Evolutionary conservation across 768 basidiomycete genomes (phyloP).

Genomic region (Auriscalpium vulgare): DNA sequence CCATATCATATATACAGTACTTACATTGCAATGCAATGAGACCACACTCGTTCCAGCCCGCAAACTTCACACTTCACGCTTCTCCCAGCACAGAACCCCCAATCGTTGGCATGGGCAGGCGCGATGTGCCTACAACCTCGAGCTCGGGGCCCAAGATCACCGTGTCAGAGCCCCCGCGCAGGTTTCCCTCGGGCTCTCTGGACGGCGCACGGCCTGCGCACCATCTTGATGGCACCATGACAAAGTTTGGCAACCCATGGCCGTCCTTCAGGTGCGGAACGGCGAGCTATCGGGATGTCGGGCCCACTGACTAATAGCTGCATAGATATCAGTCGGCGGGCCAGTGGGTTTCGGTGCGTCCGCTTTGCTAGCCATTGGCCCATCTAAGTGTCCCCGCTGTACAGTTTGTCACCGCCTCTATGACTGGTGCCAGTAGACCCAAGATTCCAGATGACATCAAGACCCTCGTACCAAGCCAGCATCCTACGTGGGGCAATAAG

Average conservation of each 20-base stretch:
- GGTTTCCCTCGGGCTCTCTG: slow-evolving; percentile 3
- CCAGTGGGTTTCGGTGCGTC: slow-evolving; percentile 11
- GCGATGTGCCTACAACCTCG: not conserved
- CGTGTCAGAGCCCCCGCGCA: slow-evolving; percentile 7
- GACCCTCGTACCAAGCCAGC: slow-evolving; percentile 10
- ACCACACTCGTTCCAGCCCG: too few species aligned
- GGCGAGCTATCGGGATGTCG: not conserved
- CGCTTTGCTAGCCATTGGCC: not conserved
- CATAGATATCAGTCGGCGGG: slow-evolving; percentile 6
- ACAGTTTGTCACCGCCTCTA: not conserved
- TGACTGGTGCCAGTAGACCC: not conserved
- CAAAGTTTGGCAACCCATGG: slow-evolving; percentile 13
- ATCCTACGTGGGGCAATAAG: slow-evolving; percentile 5
- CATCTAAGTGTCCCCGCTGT: not conserved
- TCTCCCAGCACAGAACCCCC: too few species aligned
- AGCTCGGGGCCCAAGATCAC: slow-evolving; percentile 5
- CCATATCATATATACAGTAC: too few species aligned
- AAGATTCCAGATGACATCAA: slow-evolving; percentile 8
- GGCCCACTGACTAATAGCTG: not conserved
- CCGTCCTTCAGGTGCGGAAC: slow-evolving; percentile 12
- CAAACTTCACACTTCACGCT: too few species aligned
- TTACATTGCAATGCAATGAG: too few species aligned
- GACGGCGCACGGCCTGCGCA: slow-evolving; percentile 9
- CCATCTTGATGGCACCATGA: slow-evolving; percentile 6
- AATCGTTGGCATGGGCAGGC: too few species aligned